Evolutionary conservation across 257 asterid species (phyloP), one percentile per base, ranked within the genome.

Genomic region (Solanum corneliomulleri): DNA sequence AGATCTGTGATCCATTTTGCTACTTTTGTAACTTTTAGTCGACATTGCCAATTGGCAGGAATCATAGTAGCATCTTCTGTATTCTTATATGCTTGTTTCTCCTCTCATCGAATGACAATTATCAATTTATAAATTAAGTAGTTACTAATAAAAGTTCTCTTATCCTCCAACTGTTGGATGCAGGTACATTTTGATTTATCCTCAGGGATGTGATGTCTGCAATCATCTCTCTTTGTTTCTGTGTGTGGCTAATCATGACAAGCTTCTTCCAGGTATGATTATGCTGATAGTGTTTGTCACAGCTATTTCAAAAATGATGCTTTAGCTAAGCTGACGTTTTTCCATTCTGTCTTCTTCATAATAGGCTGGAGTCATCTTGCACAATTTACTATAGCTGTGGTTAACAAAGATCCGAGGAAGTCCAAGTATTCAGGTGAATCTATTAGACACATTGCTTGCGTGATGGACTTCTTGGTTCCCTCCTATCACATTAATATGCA

Each of bases 281-380:
- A 68, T 80, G 85, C 47, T 33, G 58, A 39, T 56, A 58, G 39
- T 76, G 76, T 69, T 33, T 69, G 76, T 37, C 29, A 86, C 52
- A 2, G 23, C 25, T 52, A 12, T 16, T 37, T 49, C 20, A 29
- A 45, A 42, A 47, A 62, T 31, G 44, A 62, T 31, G 72, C 69
- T n/a, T 5, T 56, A n/a, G 35, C 70, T 52, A 60, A 69, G 14
- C 39, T 86, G 47, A 35, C 66, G 52, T 77, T 29, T 39, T 52
- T 20, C 41, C 2, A 60, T 35, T 31, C 86, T 44, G 20, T 87
- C 64, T 47, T 85, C 72, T 47, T 84, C 52, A 80, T 37, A 82
- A 83, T 90, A 96, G 99, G 99, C 85, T 96, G 99, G 99, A 92
- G 98, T 92, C 98, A 96, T 87, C 94, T 93, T 94, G 98, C 99